Evolutionary conservation across 1,139 yeast species (phyloP).

Genomic region (Geotrichum reessii): DNA sequence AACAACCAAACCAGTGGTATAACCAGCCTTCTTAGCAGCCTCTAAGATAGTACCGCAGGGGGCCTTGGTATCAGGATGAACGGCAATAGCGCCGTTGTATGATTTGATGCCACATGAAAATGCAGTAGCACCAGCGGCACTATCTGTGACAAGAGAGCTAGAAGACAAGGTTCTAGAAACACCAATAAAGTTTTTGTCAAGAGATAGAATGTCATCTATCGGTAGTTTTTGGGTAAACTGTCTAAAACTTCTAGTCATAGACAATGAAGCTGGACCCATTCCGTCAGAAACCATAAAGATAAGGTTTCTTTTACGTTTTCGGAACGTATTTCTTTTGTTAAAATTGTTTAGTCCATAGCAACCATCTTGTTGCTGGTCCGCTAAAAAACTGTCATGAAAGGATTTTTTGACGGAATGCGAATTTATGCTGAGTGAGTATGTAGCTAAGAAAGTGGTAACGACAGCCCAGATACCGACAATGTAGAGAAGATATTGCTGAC

Average conservation of each 20-base stretch:
- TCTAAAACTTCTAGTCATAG: conserved; percentile 64
- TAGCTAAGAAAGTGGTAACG: conserved; percentile 6
- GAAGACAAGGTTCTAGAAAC: conserved; percentile 72
- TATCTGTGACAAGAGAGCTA: conserved; percentile 70
- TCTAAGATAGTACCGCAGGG: conserved; percentile 84
- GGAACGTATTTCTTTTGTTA: background rate
- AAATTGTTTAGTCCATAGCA: background rate
- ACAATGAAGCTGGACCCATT: conserved; percentile 81
- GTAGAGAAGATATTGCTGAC: conserved; percentile 13
- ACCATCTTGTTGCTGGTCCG: background rate
- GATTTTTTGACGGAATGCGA: background rate
- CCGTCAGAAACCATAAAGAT: conserved; percentile 89
- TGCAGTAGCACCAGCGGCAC: conserved; percentile 94
- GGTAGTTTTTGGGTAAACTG: conserved; percentile 52
- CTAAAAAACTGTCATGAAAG: background rate
- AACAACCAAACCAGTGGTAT: conserved; percentile 76
- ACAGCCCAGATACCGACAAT: conserved; percentile 16
- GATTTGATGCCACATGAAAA: conserved; percentile 73
- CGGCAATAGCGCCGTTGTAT: conserved; percentile 82
- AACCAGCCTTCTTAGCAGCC: conserved; percentile 73
- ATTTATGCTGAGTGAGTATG: background rate
- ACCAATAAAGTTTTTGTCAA: conserved; percentile 69
- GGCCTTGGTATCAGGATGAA: conserved; percentile 44
- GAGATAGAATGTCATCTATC: conserved; percentile 47
- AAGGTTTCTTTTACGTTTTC: conserved; percentile 47